Evolutionary conservation across 768 basidiomycete genomes (phyloP).

Genomic region (Terana coerulea): DNA sequence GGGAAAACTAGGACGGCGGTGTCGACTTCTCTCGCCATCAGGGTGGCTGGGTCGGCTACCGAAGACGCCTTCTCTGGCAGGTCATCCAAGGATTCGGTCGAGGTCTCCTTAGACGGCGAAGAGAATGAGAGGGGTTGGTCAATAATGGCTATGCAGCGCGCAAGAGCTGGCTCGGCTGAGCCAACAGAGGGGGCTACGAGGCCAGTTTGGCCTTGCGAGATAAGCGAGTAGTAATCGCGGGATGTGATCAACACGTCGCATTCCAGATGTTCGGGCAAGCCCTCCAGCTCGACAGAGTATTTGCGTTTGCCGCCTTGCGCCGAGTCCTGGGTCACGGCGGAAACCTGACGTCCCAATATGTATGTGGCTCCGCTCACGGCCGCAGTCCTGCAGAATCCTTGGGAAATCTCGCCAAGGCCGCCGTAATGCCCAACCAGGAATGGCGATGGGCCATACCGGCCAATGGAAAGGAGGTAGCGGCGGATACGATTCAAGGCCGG

Average conservation of each 20-base stretch:
- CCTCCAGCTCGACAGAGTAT: constrained; percentile 51
- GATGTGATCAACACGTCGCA: constrained; percentile 56
- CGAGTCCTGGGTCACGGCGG: constrained; percentile 15
- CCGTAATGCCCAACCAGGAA: constrained; percentile 97
- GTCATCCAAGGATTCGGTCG: constrained; percentile 27
- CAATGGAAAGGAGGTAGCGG: constrained; percentile 70
- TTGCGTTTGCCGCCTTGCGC: neutral
- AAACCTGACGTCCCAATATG: constrained; percentile 52
- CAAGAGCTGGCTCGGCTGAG: constrained; percentile 26
- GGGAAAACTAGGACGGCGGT: constrained; percentile 74
- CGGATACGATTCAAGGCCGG: constrained; percentile 68
- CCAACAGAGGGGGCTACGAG: constrained; percentile 1
- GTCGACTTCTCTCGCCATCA: constrained; percentile 39
- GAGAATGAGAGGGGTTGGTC: constrained; percentile 35
- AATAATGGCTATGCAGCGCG: constrained; percentile 50
- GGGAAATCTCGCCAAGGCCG: constrained; percentile 85
- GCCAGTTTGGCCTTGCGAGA: neutral
- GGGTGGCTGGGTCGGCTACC: constrained; percentile 11
- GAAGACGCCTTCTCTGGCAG: constrained; percentile 16
- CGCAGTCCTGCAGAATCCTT: constrained; percentile 85
- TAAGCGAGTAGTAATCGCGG: constrained; percentile 21
- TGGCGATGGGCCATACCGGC: constrained; percentile 83
- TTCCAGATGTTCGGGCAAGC: constrained; percentile 55
- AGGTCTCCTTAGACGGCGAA: constrained; percentile 20
- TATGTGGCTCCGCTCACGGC: constrained; percentile 80